A percentile compares a stretch with the other conserved stretches of the same genome.
Conservation (phyloP, 1,284 basidiomycete genomes). For the Ceratobasidium sp. region DNA sequence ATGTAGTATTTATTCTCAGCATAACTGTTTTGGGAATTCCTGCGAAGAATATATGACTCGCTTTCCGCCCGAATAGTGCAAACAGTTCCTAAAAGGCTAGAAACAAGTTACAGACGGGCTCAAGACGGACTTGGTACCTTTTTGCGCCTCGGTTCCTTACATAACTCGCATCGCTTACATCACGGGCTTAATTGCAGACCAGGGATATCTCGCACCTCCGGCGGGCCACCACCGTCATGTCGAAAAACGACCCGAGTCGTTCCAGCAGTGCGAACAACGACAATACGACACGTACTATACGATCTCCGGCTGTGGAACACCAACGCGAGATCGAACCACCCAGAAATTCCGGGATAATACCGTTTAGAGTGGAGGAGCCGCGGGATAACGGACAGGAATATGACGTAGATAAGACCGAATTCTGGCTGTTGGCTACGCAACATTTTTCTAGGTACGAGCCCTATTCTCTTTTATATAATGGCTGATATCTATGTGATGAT, state of each 20-base stretch:
- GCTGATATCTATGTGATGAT: background rate
- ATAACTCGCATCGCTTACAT: too few species aligned
- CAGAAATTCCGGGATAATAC: background rate
- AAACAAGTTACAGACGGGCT: too few species aligned
- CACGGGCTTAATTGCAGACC: too few species aligned
- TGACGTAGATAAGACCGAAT: constrained; percentile 11
- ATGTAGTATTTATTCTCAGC: too few species aligned
- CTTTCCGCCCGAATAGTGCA: too few species aligned
- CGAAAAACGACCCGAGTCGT: background rate
- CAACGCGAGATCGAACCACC: background rate
- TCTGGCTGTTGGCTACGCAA: constrained; percentile 37
- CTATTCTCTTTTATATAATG: too few species aligned
- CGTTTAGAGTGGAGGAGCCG: background rate
- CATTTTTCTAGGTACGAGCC: constrained; percentile 33
- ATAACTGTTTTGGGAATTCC: too few species aligned
- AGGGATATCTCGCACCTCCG: too few species aligned
- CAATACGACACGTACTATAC: background rate
- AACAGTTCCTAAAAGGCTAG: too few species aligned
- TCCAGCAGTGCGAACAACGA: background rate
- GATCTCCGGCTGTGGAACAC: background rate
- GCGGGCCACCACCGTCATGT: background rate
- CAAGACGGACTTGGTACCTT: too few species aligned
- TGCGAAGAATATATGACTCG: too few species aligned
- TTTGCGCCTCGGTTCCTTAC: too few species aligned
- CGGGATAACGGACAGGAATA: background rate